Percentiles rank a stretch among this genome's conserved stretches.
Conservation (phyloP, 2,329 filamentous ascomycete genomes). For the Bipolaris oryzae region DNA sequence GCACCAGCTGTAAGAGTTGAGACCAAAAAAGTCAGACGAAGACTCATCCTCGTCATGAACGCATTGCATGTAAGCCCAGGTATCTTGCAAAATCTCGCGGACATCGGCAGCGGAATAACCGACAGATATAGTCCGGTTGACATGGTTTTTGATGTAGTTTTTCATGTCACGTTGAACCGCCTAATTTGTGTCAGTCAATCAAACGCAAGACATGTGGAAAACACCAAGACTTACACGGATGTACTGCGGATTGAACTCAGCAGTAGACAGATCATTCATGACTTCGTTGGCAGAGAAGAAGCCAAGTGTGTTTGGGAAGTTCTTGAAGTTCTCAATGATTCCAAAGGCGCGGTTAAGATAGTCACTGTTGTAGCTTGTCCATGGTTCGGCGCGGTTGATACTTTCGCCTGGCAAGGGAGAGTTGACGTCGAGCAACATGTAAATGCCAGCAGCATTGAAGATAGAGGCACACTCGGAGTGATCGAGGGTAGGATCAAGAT, state of each 20-base stretch:
- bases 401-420: conserved; percentile 62
- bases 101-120: conserved; percentile 78
- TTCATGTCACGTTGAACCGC: conserved; percentile 71
- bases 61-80: conserved; percentile 78
- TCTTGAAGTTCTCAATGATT: conserved; percentile 70
- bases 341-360: conserved; percentile 66
- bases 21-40: conserved; percentile 74
- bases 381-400: conserved; percentile 62
- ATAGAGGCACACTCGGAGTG: conserved; percentile 68
- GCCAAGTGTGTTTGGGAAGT: conserved; percentile 68
- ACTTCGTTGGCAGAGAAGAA: conserved; percentile 74
- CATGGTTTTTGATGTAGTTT: conserved; percentile 67
- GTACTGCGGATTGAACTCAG: conserved; percentile 61
- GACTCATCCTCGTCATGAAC: conserved; percentile 62
- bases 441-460: conserved; percentile 70
- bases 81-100: conserved; percentile 72
- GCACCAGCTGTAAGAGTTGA: conserved; percentile 79
- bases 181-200: conserved; percentile 9
- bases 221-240: conserved; percentile 53
- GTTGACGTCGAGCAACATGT: conserved; percentile 70
- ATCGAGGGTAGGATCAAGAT: conserved; percentile 63
- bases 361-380: conserved; percentile 59
- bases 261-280: conserved; percentile 64
- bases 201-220: not conserved
- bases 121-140: conserved; percentile 64